phyloP scores from a whole-genome alignment of 176 grass and related monocot species.

The Typha latifolia region DNA sequence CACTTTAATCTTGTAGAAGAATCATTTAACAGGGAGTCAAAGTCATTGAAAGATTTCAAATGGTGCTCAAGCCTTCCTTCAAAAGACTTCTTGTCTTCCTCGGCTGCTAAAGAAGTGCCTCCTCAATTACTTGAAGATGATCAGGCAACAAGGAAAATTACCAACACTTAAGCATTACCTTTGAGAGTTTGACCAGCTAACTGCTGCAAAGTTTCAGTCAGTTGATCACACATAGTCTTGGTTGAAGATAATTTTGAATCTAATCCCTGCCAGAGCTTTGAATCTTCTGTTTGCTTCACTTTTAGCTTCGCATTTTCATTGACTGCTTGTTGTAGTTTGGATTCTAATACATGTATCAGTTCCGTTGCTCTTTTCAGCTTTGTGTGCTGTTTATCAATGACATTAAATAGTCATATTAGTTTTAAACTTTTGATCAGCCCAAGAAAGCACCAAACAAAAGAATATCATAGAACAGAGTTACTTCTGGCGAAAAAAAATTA shows the following conservation, averaged over 20 bases:
- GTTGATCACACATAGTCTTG: slow-evolving; percentile 70
- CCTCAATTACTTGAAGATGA: slow-evolving; percentile 22
- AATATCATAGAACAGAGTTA: neutral
- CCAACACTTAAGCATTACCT: slow-evolving; percentile 32
- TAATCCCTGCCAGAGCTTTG: slow-evolving; percentile 76
- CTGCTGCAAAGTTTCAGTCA: slow-evolving; percentile 76
- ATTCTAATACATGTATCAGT: slow-evolving; percentile 68
- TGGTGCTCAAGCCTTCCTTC: slow-evolving; percentile 56
- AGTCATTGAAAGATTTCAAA: slow-evolving; percentile 63
- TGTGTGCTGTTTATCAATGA: slow-evolving; percentile 35
- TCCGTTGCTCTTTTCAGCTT: slow-evolving; percentile 75
- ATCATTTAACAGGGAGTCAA: slow-evolving; percentile 44
- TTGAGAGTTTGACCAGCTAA: slow-evolving; percentile 58
- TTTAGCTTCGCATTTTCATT: slow-evolving; percentile 88
- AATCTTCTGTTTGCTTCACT: slow-evolving; percentile 75
- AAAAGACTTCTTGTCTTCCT: slow-evolving; percentile 65
- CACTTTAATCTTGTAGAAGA: slow-evolving; percentile 53
- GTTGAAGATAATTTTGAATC: slow-evolving; percentile 84
- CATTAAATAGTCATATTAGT: neutral
- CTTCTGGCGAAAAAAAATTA: neutral
- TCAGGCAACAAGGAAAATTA: neutral
- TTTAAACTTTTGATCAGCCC: neutral
- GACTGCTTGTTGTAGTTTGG: slow-evolving; percentile 68
- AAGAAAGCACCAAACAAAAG: neutral
- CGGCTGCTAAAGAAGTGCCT: slow-evolving; percentile 43